Evolutionary conservation across 345 rosid genomes (phyloP).

Genomic region (Clarkia xantiana): DNA sequence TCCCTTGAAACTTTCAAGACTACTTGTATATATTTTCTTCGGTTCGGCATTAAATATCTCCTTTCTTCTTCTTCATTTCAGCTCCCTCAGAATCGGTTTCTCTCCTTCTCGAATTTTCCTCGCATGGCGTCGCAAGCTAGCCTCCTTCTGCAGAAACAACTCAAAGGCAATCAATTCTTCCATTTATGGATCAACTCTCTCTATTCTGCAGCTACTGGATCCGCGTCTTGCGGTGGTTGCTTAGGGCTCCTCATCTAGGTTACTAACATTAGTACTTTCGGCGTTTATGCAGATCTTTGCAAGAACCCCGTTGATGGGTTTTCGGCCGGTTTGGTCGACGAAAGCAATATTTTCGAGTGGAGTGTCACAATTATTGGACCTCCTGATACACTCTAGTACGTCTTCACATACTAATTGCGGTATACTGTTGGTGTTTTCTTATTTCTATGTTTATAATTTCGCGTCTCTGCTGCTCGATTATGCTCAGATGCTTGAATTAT

Average conservation of each 20-base stretch:
- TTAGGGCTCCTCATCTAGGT: conserved; percentile 9
- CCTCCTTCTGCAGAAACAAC: conserved; percentile 94
- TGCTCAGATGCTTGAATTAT: too few relatives aligned
- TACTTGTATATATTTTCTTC: too few relatives aligned
- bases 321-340: conserved; percentile 97
- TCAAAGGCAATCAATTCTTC: conserved; percentile 34
- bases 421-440: not conserved
- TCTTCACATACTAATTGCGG: not conserved
- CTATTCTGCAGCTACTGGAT: not conserved
- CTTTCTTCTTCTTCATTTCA: too few relatives aligned
- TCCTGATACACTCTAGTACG: conserved; percentile 83
- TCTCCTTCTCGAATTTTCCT: conserved; percentile 5
- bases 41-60: too few relatives aligned
- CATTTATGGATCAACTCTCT: not conserved
- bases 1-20: too few relatives aligned
- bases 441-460: not conserved
- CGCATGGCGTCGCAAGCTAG: conserved; percentile 51
- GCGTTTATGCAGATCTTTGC: conserved; percentile 72
- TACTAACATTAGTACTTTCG: not conserved
- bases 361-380: conserved; percentile 89
- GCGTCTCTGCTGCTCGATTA: too few relatives aligned
- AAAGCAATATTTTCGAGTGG: conserved; percentile 89
- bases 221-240: conserved; percentile 4
- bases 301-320: conserved; percentile 92
- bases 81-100: not conserved